Conservation (phyloP, 1,284 basidiomycete genomes). For the Ustilago lituana region DNA sequence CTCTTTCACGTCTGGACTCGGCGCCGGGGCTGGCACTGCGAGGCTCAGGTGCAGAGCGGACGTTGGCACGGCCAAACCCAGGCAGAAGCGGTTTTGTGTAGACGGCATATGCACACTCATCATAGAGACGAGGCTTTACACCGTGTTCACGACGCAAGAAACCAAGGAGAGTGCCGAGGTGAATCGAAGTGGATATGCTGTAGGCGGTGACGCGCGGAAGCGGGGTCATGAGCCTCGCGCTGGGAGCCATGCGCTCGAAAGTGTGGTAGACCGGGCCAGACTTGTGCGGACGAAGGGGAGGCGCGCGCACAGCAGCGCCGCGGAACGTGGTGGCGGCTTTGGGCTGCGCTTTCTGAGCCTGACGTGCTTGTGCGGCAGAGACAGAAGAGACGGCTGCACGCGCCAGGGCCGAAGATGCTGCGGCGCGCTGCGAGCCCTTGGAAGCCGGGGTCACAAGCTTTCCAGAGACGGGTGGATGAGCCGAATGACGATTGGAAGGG, state of each 20-base stretch:
- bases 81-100: conserved; percentile 91
- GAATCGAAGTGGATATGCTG: conserved; percentile 78
- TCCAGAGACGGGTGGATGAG: conserved; percentile 27
- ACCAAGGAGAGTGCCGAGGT: conserved; percentile 62
- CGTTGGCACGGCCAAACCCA: conserved; percentile 84
- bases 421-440: conserved; percentile 36
- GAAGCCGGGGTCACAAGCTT: conserved; percentile 35
- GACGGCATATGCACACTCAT: conserved; percentile 91
- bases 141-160: conserved; percentile 94
- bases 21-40: conserved; percentile 72
- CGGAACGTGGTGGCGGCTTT: conserved; percentile 41
- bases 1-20: conserved; percentile 73
- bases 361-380: conserved; percentile 34
- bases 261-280: conserved; percentile 62
- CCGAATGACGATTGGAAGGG: conserved; percentile 34
- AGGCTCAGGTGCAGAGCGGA: conserved; percentile 78
- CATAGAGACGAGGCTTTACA: conserved; percentile 85
- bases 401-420: conserved; percentile 47
- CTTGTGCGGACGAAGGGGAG: conserved; percentile 42
- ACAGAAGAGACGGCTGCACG: conserved; percentile 45
- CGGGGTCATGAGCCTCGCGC: conserved; percentile 50
- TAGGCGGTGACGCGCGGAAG: conserved; percentile 72
- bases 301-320: conserved; percentile 34
- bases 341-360: conserved; percentile 25
- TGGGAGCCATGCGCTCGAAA: conserved; percentile 64